A percentile compares a stretch with the other conserved stretches of the same genome.
Conservation (phyloP, 306 rosid species). For the Cicer chorassanicum region DNA sequence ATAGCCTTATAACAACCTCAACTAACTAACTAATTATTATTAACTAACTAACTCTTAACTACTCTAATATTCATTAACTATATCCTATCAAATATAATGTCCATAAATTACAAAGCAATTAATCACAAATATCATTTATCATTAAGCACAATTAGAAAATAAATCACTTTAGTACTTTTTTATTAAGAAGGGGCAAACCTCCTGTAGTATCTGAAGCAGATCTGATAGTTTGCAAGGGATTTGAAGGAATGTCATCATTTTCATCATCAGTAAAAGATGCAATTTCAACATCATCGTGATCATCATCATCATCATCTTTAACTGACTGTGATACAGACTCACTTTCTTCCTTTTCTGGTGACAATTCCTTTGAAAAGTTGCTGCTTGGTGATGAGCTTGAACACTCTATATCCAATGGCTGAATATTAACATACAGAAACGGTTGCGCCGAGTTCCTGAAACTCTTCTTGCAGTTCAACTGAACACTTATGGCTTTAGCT, state of each 20-base stretch:
- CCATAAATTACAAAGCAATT: slow-evolving; percentile 26
- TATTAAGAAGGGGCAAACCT: slow-evolving; percentile 52
- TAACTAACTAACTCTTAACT: too few species aligned
- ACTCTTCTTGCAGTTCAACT: slow-evolving; percentile 68
- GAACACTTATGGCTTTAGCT: slow-evolving; percentile 47
- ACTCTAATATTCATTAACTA: too few species aligned
- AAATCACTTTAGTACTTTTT: slow-evolving; percentile 47
- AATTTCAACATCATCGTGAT: slow-evolving; percentile 49
- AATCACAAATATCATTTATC: neutral
- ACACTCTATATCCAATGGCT: slow-evolving; percentile 60
- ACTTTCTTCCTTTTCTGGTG: slow-evolving; percentile 57
- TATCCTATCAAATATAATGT: neutral
- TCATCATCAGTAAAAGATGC: slow-evolving; percentile 78
- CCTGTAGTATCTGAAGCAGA: slow-evolving; percentile 56
- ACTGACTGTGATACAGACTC: slow-evolving; percentile 59
- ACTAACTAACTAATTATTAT: too few species aligned
- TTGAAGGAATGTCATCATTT: slow-evolving; percentile 53
- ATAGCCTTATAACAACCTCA: too few species aligned
- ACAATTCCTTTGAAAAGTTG: slow-evolving; percentile 59
- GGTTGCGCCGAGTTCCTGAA: slow-evolving; percentile 62
- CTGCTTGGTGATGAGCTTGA: slow-evolving; percentile 64
- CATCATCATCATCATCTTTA: slow-evolving; percentile 49
- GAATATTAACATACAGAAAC: slow-evolving; percentile 61
- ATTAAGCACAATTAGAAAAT: slow-evolving; percentile 35
- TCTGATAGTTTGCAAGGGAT: slow-evolving; percentile 44